Evolutionary conservation across 441 rosid genomes (phyloP), one percentile per base, ranked within the genome.

Genomic region (Populus trichocarpa): DNA sequence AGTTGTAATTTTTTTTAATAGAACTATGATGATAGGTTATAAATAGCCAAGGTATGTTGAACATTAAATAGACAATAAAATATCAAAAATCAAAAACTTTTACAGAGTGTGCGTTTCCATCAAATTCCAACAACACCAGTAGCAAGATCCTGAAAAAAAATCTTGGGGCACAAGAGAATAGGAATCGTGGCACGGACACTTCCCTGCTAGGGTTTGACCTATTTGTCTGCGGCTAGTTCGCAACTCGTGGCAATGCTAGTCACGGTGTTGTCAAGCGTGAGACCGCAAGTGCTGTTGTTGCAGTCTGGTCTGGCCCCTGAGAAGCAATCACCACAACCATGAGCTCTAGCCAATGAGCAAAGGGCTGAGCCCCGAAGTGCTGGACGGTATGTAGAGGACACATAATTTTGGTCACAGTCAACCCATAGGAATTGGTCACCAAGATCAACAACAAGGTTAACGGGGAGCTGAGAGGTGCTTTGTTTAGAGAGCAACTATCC

Each of bases 351-450:
- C 20, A 84, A 67, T 0, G 89, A 85, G 85, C 95, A 91, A 5
- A 77, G 79, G 28, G 91, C 89, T 2, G 92, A 90, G 35, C 80
- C 50, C 53, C 92, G 89, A 1, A 81, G 75, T 2, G 87, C 88
- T 0, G 94, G 83, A 0, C 59, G 75, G 86, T 90, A 91, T 0
- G 98, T 84, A 8, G 93, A 74, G 70, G 98, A 93, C 67, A 83
- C 81, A 57, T 90, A 93, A 70, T 69, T 71, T 32, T 77, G 79
- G 10, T 90, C 85, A 69, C 95, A 92, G 75, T 92, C 91, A 26
- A 90, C 90, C 97, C 95, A 93, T 11, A 85, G 67, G 70, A 69
- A 65, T 25, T 74, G 88, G 65, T 95, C 97, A 13, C 92, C 95
- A 2, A 92, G 86, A 74, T 93, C 93, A 30, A 91, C 79, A 26